phyloP scores from a whole-genome alignment of 1,284 basidiomycete genomes.

The Boletus sp. region DNA sequence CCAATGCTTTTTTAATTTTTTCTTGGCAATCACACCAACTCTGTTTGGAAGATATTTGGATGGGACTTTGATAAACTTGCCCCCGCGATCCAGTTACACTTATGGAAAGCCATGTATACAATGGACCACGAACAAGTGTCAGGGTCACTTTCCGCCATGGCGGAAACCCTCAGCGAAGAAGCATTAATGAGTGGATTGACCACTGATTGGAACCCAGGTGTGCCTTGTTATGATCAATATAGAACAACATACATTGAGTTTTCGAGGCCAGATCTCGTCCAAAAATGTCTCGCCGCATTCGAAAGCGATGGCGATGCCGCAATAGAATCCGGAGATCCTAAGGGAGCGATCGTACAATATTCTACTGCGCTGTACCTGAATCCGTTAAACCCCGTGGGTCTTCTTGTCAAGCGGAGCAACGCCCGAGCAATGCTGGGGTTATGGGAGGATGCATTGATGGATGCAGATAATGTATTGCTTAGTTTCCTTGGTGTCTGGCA shows the following conservation, averaged over 20 bases:
- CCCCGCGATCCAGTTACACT: neutral
- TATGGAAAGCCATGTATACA: neutral
- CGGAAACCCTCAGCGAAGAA: neutral
- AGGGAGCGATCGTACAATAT: neutral
- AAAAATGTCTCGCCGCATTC: neutral
- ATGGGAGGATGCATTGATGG: conserved; percentile 4
- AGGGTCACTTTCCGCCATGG: neutral
- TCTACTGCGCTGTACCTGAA: conserved; percentile 2
- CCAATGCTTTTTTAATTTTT: neutral
- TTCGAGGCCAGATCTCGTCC: neutral
- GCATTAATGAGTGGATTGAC: neutral
- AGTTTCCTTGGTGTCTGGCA: neutral
- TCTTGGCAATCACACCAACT: neutral
- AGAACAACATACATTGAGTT: neutral
- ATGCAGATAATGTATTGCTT: conserved; percentile 1
- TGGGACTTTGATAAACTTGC: neutral
- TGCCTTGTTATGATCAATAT: neutral
- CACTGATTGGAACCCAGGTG: neutral
- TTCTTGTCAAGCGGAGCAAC: neutral
- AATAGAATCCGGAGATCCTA: neutral
- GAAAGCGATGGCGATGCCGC: neutral
- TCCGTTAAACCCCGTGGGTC: neutral
- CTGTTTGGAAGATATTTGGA: neutral
- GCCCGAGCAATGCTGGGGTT: neutral
- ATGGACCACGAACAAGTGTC: neutral